phyloP scores from a whole-genome alignment of 306 rosid species.

The Cucumis hystrix region DNA sequence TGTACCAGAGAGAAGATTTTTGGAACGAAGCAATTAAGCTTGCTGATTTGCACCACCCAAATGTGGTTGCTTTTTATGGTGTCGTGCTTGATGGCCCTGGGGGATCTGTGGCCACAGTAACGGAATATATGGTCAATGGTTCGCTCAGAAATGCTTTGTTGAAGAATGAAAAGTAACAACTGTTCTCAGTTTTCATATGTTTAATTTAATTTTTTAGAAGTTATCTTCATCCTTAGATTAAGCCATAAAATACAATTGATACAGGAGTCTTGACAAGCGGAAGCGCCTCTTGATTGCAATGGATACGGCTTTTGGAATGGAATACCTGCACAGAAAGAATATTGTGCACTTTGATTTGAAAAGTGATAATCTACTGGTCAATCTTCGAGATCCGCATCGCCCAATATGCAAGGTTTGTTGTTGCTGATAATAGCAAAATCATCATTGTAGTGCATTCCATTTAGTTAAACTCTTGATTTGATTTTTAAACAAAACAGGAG shows the following conservation, averaged over 20 bases:
- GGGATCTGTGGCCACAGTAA: constrained; percentile 86
- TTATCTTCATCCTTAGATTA: not conserved
- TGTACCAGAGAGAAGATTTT: constrained; percentile 70
- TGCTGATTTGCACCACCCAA: constrained; percentile 93
- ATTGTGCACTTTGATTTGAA: constrained; percentile 94
- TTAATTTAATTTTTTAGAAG: not conserved
- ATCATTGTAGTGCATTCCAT: not conserved
- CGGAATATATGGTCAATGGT: constrained; percentile 91
- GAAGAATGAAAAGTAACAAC: constrained; percentile 63
- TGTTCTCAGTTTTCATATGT: not conserved
- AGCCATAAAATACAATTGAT: constrained; percentile 1
- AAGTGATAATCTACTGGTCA: constrained; percentile 92
- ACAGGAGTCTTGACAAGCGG: constrained; percentile 80
- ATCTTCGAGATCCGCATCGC: constrained; percentile 87
- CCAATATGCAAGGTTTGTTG: constrained; percentile 74
- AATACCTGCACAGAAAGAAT: constrained; percentile 84
- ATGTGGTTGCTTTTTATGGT: constrained; percentile 91
- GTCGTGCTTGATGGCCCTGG: constrained; percentile 88
- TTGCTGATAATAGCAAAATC: not conserved
- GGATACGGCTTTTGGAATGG: constrained; percentile 98
- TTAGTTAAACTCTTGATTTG: not conserved
- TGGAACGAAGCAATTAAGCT: constrained; percentile 98
- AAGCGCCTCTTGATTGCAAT: constrained; percentile 77
- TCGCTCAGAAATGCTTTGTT: constrained; percentile 74
- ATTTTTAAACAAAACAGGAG: not conserved